Percentiles rank a stretch among this genome's conserved stretches.
These are phyloP conservation scores for Ogataea zsoltii DNA, from an alignment of 805 yeast genomes.

Conservation along the genomic window DNA sequence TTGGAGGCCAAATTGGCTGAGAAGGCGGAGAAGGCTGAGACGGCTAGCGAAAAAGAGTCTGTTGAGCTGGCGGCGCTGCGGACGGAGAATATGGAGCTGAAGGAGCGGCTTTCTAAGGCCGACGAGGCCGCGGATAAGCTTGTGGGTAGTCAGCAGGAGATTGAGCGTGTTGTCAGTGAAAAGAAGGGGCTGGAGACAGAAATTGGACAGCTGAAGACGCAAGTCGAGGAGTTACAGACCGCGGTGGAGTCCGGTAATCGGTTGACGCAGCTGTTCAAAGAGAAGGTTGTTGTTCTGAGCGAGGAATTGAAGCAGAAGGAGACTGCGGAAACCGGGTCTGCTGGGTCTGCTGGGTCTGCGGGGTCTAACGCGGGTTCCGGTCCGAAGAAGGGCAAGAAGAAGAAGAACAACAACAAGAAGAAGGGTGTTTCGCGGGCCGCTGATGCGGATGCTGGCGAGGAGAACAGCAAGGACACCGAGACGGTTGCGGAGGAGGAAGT, in stretches of 20 bases:
- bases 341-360: too few relatives aligned
- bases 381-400: constrained; percentile 20
- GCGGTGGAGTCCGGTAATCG: constrained; percentile 27
- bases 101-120: neutral
- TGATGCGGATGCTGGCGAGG: constrained; percentile 11
- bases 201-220: constrained; percentile 1
- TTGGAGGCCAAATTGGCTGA: neutral
- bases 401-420: constrained; percentile 14
- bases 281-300: constrained; percentile 24
- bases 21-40: neutral
- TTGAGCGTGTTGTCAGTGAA: neutral
- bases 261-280: constrained; percentile 26
- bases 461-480: constrained; percentile 23
- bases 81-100: too few relatives aligned
- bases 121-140: neutral
- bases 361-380: too few relatives aligned
- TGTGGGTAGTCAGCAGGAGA: too few relatives aligned
- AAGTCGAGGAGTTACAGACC: constrained; percentile 20
- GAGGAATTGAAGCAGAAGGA: constrained; percentile 18
- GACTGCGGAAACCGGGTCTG: neutral
- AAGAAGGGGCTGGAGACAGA: constrained; percentile 1
- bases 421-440: constrained; percentile 8
- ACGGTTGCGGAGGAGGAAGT: constrained; percentile 11
- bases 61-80: constrained; percentile 1
- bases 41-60: neutral